Base-by-base conservation (phyloP, 306 rosid species). In the Cicer yamashitae region DNA sequence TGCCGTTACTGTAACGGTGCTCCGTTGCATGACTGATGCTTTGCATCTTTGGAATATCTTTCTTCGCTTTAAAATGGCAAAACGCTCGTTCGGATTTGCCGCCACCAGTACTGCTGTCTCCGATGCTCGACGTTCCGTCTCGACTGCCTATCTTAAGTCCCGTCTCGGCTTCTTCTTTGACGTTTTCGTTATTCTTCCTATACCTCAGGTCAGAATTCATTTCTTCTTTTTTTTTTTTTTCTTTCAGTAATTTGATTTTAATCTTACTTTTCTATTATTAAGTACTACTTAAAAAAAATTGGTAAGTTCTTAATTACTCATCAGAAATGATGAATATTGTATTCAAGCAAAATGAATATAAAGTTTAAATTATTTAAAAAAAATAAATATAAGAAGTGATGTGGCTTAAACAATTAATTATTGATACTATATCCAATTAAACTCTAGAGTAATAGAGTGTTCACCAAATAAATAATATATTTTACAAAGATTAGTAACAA, bases 21-120 rank as follows among this genome's bases (percentile, higher is more conserved):
- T 93, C 73, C 87, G 98, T 48, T 93, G 96, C 86, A 88, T 91
- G 96, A 87, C 90, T 7, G 98, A 93, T 70, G 87, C 91, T 2
- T 73, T 93, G 77, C 98, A 93, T 87, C 45, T 93, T 68, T 93
- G 98, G 96, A 91, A 93, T 83, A 91, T 91, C 80, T 86, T 93
- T 77, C 70, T 93, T 14, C 91, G 89, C 67, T 79, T 91, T 34
- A 89, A 85, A 80, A 91, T 83, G 84, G 93, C 81, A 0, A 87
- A 82, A 30, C 79, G 87, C 13, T 22, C 73, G 1, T 86, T 86
- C 1, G 81, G 84, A 0, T 34, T 67, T 51, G 75, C 77, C 12
- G 0, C 8, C 0, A 18, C 5, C 0, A 18, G 9, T 48, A 2
- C 44, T 2, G 53, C 81, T 38, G n/a, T 20, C 8, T 6, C 3